Conservation (phyloP, 768 basidiomycete species). For the Phlebiopsis gigantea region DNA sequence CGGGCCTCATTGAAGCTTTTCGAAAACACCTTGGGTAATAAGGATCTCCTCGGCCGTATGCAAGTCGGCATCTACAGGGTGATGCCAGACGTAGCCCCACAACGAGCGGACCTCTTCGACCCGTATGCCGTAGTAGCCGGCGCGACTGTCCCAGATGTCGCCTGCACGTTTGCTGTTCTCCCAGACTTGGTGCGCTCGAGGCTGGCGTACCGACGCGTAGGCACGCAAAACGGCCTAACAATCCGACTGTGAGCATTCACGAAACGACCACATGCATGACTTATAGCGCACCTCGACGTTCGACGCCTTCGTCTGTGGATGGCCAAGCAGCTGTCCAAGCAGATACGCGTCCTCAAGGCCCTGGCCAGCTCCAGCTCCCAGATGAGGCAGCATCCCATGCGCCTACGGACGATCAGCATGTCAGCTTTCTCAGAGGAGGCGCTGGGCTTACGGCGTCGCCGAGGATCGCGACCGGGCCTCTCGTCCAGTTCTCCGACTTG, state of each 20-base stretch:
- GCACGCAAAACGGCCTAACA: slow-evolving; percentile 38
- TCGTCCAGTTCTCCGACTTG: slow-evolving; percentile 32
- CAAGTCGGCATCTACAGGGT: slow-evolving; percentile 26
- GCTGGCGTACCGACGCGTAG: slow-evolving; percentile 40
- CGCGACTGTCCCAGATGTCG: slow-evolving; percentile 37
- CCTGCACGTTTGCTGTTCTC: slow-evolving; percentile 38
- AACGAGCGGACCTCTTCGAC: slow-evolving; percentile 31
- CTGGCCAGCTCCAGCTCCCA: slow-evolving; percentile 55
- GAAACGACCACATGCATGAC: too few species aligned
- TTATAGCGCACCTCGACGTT: slow-evolving; percentile 40
- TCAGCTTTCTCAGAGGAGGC: not conserved
- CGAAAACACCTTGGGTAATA: not conserved
- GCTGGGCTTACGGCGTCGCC: slow-evolving; percentile 39
- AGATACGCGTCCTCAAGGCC: slow-evolving; percentile 52
- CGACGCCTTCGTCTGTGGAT: slow-evolving; percentile 32
- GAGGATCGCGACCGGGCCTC: slow-evolving; percentile 40
- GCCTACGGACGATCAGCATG: slow-evolving; percentile 27
- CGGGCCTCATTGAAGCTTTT: too few species aligned
- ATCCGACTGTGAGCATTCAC: too few species aligned
- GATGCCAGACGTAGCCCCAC: slow-evolving; percentile 46
- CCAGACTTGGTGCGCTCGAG: slow-evolving; percentile 46
- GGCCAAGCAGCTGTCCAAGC: slow-evolving; percentile 39
- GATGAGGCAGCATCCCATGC: slow-evolving; percentile 54
- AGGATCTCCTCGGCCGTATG: not conserved
- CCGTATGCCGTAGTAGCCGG: slow-evolving; percentile 29